Percentiles rank a stretch among this genome's conserved stretches.
Evolutionary conservation across 192 early-diverging fungal species (phyloP).

Genomic region (Rhizoclosmatium sp.): DNA sequence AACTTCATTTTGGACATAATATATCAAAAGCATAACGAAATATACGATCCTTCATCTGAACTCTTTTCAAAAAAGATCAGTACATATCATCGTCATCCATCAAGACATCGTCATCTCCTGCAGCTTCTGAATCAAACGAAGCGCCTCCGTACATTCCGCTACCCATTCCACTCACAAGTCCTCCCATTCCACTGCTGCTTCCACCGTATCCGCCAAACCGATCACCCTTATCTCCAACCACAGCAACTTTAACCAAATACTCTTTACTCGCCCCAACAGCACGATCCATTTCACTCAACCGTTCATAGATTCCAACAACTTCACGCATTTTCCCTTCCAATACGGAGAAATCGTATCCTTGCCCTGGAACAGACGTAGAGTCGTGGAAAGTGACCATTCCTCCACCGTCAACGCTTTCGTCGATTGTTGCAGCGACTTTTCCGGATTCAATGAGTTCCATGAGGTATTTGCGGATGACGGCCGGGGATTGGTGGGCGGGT

Average conservation of each 20-base stretch:
- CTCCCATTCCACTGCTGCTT: background rate
- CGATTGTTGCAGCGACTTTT: conserved; percentile 56
- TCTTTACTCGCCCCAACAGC: conserved; percentile 54
- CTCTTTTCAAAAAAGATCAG: too few relatives aligned
- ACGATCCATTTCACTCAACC: conserved; percentile 54
- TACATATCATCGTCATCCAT: conserved; percentile 6
- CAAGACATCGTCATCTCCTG: conserved; percentile 16
- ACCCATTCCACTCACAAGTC: background rate
- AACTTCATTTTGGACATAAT: too few relatives aligned
- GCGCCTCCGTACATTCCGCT: background rate
- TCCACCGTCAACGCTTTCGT: conserved; percentile 18
- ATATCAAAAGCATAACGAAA: too few relatives aligned
- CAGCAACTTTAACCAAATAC: conserved; percentile 50
- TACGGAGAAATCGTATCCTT: background rate
- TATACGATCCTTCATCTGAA: too few relatives aligned
- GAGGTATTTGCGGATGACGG: conserved; percentile 63
- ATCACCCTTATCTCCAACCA: background rate
- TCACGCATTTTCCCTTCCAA: conserved; percentile 36
- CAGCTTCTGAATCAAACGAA: conserved; percentile 10
- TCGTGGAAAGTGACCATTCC: conserved; percentile 82
- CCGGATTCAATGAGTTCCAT: conserved; percentile 67
- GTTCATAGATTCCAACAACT: conserved; percentile 39
- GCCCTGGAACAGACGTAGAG: conserved; percentile 56
- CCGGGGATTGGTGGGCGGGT: conserved; percentile 26
- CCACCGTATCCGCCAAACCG: background rate